A percentile compares a stretch with the other conserved stretches of the same genome.
phyloP scores from a whole-genome alignment of 164 flowering plant genomes.

The Nelumbo lutea region DNA sequence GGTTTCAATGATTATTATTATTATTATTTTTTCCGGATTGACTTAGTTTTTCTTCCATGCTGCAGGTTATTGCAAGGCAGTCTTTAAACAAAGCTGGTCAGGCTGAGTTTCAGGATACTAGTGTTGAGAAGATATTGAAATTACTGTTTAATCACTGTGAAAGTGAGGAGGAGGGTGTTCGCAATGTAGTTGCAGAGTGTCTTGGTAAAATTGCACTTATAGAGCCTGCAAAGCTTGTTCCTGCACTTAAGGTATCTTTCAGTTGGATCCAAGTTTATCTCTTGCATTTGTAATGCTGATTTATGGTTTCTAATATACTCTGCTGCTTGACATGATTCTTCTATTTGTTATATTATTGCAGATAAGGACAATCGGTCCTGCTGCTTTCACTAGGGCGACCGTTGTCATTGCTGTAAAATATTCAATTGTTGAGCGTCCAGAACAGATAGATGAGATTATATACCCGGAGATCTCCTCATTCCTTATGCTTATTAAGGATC shows the following conservation, averaged over 20 bases:
- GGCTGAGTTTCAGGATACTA: conserved; percentile 76
- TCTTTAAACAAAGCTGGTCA: conserved; percentile 73
- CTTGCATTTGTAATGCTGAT: neutral
- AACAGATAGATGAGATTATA: conserved; percentile 86
- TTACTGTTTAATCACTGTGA: conserved; percentile 95
- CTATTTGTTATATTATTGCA: conserved; percentile 17
- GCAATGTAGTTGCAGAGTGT: conserved; percentile 99
- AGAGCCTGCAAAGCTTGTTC: conserved; percentile 89
- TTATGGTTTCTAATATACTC: no score
- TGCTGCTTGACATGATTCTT: neutral
- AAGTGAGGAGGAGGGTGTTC: conserved; percentile 99
- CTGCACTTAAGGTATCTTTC: conserved; percentile 84
- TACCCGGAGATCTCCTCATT: conserved; percentile 90
- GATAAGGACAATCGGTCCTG: conserved; percentile 73
- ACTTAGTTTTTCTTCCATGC: conserved; percentile 1
- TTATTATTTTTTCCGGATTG: no score
- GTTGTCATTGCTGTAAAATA: conserved; percentile 93
- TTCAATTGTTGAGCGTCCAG: conserved; percentile 94
- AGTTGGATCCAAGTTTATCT: neutral
- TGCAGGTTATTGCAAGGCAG: conserved; percentile 97
- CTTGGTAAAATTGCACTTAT: conserved; percentile 97
- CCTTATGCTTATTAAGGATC: conserved; percentile 87
- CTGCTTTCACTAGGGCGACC: conserved; percentile 96
- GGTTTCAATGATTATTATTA: neutral
- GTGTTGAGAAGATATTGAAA: conserved; percentile 87